These are phyloP conservation scores for Ormosia emarginata DNA, from an alignment of 306 rosid species.

Conservation along the genomic window DNA sequence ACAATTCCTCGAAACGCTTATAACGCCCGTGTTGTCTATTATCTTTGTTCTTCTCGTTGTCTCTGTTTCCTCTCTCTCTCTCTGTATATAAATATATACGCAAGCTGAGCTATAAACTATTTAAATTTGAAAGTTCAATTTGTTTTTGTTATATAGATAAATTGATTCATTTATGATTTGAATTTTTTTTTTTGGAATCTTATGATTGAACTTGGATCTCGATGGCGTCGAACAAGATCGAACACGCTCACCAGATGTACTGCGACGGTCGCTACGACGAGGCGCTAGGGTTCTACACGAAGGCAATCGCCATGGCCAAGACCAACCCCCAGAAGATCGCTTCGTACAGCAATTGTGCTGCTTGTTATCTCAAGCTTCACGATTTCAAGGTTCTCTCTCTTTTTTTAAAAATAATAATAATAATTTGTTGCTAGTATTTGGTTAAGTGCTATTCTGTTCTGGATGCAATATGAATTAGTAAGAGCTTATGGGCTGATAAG, in stretches of 20 bases:
- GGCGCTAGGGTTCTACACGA: constrained; percentile 83
- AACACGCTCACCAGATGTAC: constrained; percentile 82
- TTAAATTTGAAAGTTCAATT: too few species aligned
- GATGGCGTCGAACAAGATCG: constrained; percentile 72
- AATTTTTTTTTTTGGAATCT: neutral
- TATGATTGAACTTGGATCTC: neutral
- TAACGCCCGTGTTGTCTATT: neutral
- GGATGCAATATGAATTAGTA: neutral
- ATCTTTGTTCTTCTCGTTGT: neutral
- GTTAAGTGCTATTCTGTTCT: neutral
- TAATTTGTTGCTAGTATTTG: neutral
- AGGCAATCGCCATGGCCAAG: constrained; percentile 67
- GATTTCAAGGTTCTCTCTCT: constrained; percentile 59
- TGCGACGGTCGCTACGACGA: constrained; percentile 73
- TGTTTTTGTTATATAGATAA: too few species aligned
- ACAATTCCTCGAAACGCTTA: neutral
- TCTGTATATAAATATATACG: neutral
- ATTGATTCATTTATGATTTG: neutral
- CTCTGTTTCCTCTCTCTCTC: neutral
- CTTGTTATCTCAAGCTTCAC: constrained; percentile 87
- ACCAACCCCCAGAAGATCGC: constrained; percentile 78
- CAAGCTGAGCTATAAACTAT: too few species aligned
- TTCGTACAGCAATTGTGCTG: constrained; percentile 83
- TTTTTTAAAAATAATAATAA: neutral
- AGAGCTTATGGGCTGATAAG: neutral